A percentile compares a stretch with the other conserved stretches of the same genome.
Conservation (phyloP, 768 basidiomycete genomes). For the Tulasnella sp. region DNA sequence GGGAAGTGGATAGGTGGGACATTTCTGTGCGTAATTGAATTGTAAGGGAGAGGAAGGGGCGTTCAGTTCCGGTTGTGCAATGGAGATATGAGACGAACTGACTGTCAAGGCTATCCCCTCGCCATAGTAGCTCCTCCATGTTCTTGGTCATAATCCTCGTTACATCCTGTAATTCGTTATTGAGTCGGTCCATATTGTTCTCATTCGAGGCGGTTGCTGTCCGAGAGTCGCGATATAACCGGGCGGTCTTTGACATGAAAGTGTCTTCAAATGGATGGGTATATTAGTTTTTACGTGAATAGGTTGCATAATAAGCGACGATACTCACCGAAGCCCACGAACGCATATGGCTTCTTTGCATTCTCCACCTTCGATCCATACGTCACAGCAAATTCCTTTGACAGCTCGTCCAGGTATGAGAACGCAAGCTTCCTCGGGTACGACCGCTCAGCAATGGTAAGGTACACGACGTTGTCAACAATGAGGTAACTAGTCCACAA, state of each 20-base stretch:
- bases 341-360: conserved; percentile 94
- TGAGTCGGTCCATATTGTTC: conserved; percentile 71
- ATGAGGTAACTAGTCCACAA: conserved; percentile 70
- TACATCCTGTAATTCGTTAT: conserved; percentile 94
- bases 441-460: conserved; percentile 91
- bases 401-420: conserved; percentile 91
- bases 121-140: conserved; percentile 98
- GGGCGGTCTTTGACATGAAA: conserved; percentile 96
- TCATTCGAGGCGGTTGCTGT: conserved; percentile 46
- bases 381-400: conserved; percentile 85
- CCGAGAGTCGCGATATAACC: conserved; percentile 87
- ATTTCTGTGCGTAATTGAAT: conserved; percentile 46
- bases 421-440: conserved; percentile 96
- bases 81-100: conserved; percentile 25
- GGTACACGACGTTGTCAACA: conserved; percentile 82
- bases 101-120: conserved; percentile 96
- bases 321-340: conserved; percentile 86
- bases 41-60: background rate
- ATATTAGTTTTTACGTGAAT: background rate
- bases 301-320: background rate
- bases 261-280: conserved; percentile 52
- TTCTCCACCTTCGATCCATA: conserved; percentile 91
- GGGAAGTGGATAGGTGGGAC: conserved; percentile 89
- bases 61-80: background rate
- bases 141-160: conserved; percentile 99